A percentile compares a stretch with the other conserved stretches of the same genome.
Conservation (phyloP, 164 flowering plant genomes). For the Piper betle region DNA sequence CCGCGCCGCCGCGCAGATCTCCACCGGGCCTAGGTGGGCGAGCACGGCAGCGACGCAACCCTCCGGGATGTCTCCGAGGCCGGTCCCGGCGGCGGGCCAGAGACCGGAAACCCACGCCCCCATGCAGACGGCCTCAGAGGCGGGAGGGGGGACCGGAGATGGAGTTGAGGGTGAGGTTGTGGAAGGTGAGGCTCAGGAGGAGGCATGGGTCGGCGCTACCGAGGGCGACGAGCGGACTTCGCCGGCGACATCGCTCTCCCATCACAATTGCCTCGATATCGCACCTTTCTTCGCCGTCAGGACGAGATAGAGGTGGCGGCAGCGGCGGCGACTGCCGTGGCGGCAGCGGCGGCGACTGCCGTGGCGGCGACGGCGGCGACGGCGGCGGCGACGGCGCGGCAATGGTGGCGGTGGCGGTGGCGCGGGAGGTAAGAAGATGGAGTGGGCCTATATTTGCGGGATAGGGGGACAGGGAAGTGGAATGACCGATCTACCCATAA, state of each 20-base stretch:
- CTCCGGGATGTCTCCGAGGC: slow-evolving; percentile 82
- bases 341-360: too few species aligned
- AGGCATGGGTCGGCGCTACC: not conserved
- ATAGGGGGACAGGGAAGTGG: too few species aligned
- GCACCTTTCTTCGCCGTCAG: too few species aligned
- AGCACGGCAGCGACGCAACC: slow-evolving; percentile 57
- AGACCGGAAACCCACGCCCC: slow-evolving; percentile 29
- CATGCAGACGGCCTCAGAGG: slow-evolving; percentile 12
- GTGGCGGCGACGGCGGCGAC: too few species aligned
- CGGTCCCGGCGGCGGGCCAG: slow-evolving; percentile 5
- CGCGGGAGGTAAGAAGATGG: too few species aligned
- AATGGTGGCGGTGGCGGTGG: too few species aligned
- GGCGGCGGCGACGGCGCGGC: too few species aligned
- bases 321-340: too few species aligned
- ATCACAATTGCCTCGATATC: not conserved
- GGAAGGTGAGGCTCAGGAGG: not conserved
- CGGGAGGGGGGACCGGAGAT: not conserved
- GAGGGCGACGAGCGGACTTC: not conserved
- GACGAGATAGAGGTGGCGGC: not conserved
- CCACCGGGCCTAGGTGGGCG: slow-evolving; percentile 40
- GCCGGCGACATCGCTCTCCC: not conserved
- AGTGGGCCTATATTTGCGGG: too few species aligned
- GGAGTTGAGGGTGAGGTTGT: not conserved
- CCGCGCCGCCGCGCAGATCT: slow-evolving; percentile 58
- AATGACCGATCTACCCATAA: too few species aligned